Conservation (phyloP, 208 protist genomes). For the Trypanosoma congolense region DNA sequence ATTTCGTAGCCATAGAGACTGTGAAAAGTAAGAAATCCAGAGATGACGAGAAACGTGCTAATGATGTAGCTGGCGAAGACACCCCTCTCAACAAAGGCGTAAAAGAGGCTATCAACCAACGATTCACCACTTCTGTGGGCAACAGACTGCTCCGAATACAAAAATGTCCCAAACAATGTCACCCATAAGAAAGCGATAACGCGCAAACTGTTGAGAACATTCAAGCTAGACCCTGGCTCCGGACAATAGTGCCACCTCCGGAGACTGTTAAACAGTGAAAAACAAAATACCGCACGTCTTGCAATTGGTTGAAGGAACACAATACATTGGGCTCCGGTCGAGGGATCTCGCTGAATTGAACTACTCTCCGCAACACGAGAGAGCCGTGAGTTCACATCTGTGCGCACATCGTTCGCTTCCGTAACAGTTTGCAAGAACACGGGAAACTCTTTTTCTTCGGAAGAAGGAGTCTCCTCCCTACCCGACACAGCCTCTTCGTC, state of each 20-base stretch:
- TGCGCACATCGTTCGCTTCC: too few species aligned
- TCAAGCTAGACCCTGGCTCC: conserved; percentile 22
- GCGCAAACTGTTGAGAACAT: conserved; percentile 27
- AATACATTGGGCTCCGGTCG: conserved; percentile 8
- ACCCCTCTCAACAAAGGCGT: conserved; percentile 21
- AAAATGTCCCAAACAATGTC: conserved; percentile 23
- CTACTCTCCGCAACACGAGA: too few species aligned
- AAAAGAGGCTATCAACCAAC: conserved; percentile 8
- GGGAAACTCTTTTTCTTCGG: too few species aligned
- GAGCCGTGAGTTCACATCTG: too few species aligned
- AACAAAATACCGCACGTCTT: conserved; percentile 18
- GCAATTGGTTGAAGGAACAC: conserved; percentile 15
- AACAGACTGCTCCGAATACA: conserved; percentile 19
- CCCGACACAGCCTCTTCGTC: too few species aligned
- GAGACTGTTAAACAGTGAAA: conserved; percentile 30
- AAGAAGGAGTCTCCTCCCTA: too few species aligned
- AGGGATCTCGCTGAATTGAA: not conserved
- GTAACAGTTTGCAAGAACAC: too few species aligned
- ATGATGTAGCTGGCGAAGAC: conserved; percentile 18
- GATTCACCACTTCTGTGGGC: conserved; percentile 12
- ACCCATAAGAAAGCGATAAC: conserved; percentile 28
- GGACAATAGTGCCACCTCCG: conserved; percentile 25
- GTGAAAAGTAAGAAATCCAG: conserved; percentile 27
- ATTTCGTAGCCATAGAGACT: conserved; percentile 19
- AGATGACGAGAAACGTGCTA: conserved; percentile 30